phyloP scores from a whole-genome alignment of 306 rosid genomes.

The Pterocarpus santalinus region DNA sequence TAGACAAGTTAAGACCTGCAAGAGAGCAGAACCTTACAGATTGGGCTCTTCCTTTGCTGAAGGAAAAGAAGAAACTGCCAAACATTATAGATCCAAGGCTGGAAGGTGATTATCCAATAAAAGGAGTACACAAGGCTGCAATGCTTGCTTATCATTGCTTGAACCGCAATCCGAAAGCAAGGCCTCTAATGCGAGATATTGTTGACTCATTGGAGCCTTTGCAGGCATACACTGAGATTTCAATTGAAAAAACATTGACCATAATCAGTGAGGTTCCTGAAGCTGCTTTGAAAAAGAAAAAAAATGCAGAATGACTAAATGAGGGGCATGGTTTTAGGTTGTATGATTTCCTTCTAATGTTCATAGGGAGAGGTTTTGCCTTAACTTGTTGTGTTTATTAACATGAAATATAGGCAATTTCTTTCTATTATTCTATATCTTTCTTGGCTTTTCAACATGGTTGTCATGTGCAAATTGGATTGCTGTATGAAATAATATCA shows the following conservation, averaged over 20 bases:
- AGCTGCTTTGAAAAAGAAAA: constrained; percentile 49
- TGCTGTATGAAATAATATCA: constrained; percentile 41
- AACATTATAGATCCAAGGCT: constrained; percentile 85
- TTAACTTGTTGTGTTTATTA: constrained; percentile 40
- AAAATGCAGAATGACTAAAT: constrained; percentile 50
- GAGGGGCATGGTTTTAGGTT: constrained; percentile 16
- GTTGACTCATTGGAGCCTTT: constrained; percentile 98
- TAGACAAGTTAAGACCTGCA: constrained; percentile 84
- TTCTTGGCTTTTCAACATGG: constrained; percentile 36
- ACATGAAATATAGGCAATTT: constrained; percentile 43
- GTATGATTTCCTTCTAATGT: constrained; percentile 36
- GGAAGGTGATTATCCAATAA: constrained; percentile 80
- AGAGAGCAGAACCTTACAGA: constrained; percentile 93
- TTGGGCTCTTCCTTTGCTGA: constrained; percentile 94
- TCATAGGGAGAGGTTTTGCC: constrained; percentile 48
- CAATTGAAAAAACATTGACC: constrained; percentile 63
- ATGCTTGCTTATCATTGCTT: constrained; percentile 94
- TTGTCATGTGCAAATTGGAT: constrained; percentile 42
- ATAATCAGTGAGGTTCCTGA: constrained; percentile 61
- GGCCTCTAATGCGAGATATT: constrained; percentile 95
- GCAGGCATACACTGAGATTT: constrained; percentile 57
- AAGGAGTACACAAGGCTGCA: constrained; percentile 89
- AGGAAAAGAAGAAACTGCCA: constrained; percentile 86
- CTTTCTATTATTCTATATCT: constrained; percentile 20
- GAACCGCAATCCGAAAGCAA: constrained; percentile 94